Conservation (phyloP, 352 stramenopile genomes). For the Phytophthora macrochlamydospora region DNA sequence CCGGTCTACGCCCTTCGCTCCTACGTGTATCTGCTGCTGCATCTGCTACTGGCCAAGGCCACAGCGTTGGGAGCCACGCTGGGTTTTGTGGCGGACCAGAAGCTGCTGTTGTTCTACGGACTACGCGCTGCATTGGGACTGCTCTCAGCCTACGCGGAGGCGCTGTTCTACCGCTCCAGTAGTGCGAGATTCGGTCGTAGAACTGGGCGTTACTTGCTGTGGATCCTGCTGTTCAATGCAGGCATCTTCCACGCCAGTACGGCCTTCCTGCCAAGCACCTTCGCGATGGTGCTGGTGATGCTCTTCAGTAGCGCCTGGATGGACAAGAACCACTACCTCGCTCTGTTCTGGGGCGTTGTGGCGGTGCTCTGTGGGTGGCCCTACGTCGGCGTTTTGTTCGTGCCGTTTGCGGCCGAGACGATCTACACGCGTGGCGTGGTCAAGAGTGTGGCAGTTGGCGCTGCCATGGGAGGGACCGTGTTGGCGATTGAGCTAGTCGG, state of each 20-base stretch:
- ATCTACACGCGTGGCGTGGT: constrained; percentile 54
- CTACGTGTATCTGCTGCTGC: constrained; percentile 92
- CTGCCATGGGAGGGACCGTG: constrained; percentile 70
- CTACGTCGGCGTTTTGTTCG: constrained; percentile 96
- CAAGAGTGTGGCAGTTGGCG: constrained; percentile 50
- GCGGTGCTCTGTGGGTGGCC: constrained; percentile 96
- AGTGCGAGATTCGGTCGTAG: constrained; percentile 64
- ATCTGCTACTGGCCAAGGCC: constrained; percentile 60
- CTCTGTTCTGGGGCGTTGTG: constrained; percentile 87
- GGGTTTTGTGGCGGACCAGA: constrained; percentile 39
- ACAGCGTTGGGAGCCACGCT: constrained; percentile 43
- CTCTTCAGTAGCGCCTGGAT: constrained; percentile 83
- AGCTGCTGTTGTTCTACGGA: constrained; percentile 92
- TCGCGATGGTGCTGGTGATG: constrained; percentile 88
- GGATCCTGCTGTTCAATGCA: constrained; percentile 84
- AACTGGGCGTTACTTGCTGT: constrained; percentile 71
- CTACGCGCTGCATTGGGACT: constrained; percentile 85
- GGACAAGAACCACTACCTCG: constrained; percentile 65
- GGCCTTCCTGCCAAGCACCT: constrained; percentile 94
- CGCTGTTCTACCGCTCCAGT: constrained; percentile 83
- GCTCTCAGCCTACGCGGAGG: constrained; percentile 81
- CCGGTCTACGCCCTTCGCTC: constrained; percentile 95
- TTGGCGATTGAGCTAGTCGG: constrained; percentile 79
- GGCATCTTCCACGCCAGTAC: constrained; percentile 93
- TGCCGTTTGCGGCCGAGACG: constrained; percentile 93